Conservation (phyloP, 1,284 basidiomycete genomes). For the Wallemia ichthyophaga region DNA sequence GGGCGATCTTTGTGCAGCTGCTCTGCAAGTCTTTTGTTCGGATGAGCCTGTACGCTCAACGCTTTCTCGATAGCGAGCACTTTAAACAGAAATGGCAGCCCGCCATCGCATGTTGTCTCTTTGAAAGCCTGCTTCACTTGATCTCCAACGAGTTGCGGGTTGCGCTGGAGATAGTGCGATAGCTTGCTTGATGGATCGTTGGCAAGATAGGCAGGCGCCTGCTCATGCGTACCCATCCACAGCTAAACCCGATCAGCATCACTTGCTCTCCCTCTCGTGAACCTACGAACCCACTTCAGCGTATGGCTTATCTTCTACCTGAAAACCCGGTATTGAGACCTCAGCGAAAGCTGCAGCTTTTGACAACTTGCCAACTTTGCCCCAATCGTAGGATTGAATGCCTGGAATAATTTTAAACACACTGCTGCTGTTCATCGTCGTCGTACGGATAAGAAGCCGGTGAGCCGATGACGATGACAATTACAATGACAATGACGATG, state of each 20-base stretch:
- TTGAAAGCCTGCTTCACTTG: conserved; percentile 29
- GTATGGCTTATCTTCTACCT: conserved; percentile 26
- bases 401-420: conserved; percentile 8
- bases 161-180: conserved; percentile 28
- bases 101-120: conserved; percentile 27
- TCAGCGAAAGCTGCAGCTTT: conserved; percentile 24
- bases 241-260: conserved; percentile 23
- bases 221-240: conserved; percentile 97
- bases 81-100: conserved; percentile 78
- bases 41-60: conserved; percentile 87
- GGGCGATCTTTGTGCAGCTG: conserved; percentile 41
- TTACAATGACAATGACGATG: no score
- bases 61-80: conserved; percentile 79
- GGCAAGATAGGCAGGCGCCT: conserved; percentile 40
- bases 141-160: conserved; percentile 37
- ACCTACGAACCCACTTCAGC: conserved; percentile 25
- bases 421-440: conserved; percentile 3
- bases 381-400: conserved; percentile 23
- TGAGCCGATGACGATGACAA: no score
- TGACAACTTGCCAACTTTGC: conserved; percentile 22
- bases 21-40: conserved; percentile 66
- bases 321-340: conserved; percentile 20
- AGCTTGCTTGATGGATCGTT: conserved; percentile 21
- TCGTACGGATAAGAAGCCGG: not conserved
- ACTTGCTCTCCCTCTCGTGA: not conserved